phyloP scores from a whole-genome alignment of 225 moss, liverwort and hornwort genomes.

The Polytrichum commune region DNA sequence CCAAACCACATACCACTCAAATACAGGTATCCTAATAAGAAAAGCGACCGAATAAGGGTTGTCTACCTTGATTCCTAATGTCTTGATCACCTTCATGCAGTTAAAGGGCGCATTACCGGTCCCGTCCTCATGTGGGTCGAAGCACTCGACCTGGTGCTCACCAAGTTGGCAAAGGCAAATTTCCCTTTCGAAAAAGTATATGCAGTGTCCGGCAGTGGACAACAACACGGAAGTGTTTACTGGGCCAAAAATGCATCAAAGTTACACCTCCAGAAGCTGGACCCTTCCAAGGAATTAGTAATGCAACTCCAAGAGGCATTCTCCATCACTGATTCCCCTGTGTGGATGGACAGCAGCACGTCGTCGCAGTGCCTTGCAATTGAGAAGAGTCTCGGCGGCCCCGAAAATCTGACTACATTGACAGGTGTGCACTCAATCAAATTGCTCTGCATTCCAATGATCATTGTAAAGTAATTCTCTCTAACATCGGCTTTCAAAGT shows the following conservation, averaged over 20 bases:
- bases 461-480: too few relatives aligned
- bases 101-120: conserved; percentile 67
- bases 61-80: too few relatives aligned
- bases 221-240: conserved; percentile 97
- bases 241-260: conserved; percentile 58
- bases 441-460: too few relatives aligned
- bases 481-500: too few relatives aligned
- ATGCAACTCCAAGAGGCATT: conserved; percentile 68
- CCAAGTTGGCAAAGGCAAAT: conserved; percentile 47
- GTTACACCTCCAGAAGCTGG: conserved; percentile 39
- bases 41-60: too few relatives aligned
- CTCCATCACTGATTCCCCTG: conserved; percentile 66
- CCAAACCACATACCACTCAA: too few relatives aligned
- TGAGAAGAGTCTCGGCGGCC: conserved; percentile 73
- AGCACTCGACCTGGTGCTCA: conserved; percentile 66
- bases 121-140: conserved; percentile 95
- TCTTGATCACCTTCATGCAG: conserved; percentile 17
- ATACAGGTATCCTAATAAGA: too few relatives aligned
- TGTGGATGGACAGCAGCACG: conserved; percentile 99
- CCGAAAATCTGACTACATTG: conserved; percentile 46
- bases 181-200: conserved; percentile 71
- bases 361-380: conserved; percentile 70
- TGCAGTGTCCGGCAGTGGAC: conserved; percentile 91
- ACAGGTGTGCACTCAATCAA: conserved; percentile 36
- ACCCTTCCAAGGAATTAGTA: conserved; percentile 46